Conservation (phyloP, 2,329 filamentous ascomycete genomes). For the Talaromyces piceae region DNA sequence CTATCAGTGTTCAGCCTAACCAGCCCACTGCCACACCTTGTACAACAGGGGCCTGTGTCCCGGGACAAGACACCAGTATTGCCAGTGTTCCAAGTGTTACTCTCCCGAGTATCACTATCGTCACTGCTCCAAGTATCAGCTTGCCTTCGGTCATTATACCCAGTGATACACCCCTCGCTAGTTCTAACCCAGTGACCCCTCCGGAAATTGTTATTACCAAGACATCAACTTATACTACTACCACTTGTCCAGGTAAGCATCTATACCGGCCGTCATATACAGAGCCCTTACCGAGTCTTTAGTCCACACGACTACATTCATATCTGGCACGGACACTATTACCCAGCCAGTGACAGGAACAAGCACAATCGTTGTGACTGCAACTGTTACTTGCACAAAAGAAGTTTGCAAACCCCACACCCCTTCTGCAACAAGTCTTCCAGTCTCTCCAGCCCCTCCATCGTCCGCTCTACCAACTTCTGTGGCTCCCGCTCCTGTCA, state of each 20-base stretch:
- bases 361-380: constrained; percentile 10
- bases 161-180: background rate
- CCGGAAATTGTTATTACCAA: constrained; percentile 8
- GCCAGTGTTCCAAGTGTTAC: background rate
- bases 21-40: background rate
- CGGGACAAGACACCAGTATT: background rate
- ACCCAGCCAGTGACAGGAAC: constrained; percentile 3
- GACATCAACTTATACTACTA: constrained; percentile 12
- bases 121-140: background rate
- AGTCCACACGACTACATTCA: constrained; percentile 5
- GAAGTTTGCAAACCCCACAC: constrained; percentile 9
- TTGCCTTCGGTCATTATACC: background rate
- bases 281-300: background rate
- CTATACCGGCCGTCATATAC: background rate
- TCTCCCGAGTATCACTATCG: background rate
- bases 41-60: background rate
- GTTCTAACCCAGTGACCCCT: background rate
- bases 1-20: background rate
- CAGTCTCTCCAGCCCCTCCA: background rate
- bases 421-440: background rate
- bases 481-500: background rate
- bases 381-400: constrained; percentile 12
- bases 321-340: constrained; percentile 6
- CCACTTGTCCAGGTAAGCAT: constrained; percentile 9
- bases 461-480: background rate